Percentiles rank a stretch among this genome's conserved stretches.
phyloP scores from a whole-genome alignment of 768 basidiomycete species.

The Butyriboletus loyo region DNA sequence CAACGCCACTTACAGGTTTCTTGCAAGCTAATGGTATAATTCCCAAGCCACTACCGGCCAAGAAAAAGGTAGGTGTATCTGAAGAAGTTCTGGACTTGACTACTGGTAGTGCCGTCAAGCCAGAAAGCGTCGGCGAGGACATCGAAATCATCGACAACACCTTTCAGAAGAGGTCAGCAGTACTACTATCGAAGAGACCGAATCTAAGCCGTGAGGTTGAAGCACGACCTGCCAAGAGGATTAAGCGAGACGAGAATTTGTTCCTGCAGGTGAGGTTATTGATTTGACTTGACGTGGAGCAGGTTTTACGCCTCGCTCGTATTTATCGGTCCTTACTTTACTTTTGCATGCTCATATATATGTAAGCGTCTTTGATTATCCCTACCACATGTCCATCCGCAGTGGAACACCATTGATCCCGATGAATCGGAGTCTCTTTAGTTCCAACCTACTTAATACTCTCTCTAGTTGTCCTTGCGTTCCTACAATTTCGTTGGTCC shows the following conservation, averaged over 20 bases:
- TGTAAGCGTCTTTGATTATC: not conserved
- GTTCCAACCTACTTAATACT: not conserved
- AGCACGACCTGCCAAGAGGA: constrained; percentile 21
- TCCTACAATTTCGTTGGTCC: not conserved
- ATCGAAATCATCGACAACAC: constrained; percentile 7
- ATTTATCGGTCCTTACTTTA: not conserved
- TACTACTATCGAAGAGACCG: constrained; percentile 3
- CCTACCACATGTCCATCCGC: not conserved
- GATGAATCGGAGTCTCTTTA: not conserved
- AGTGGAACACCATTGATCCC: not conserved
- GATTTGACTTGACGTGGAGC: constrained; percentile 26
- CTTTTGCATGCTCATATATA: not conserved
- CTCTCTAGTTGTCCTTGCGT: not conserved
- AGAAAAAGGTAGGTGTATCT: not conserved
- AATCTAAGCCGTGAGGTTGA: not conserved
- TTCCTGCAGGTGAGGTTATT: constrained; percentile 25
- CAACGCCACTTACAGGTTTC: constrained; percentile 16
- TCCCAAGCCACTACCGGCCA: constrained; percentile 9
- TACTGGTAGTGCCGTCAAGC: constrained; percentile 4
- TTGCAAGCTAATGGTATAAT: constrained; percentile 28
- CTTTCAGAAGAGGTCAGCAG: not conserved
- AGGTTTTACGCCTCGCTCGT: not conserved
- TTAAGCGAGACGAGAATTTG: constrained; percentile 23
- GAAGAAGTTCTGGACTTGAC: constrained; percentile 26
- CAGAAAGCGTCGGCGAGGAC: constrained; percentile 2